These are phyloP conservation scores for Aspergillus campestris DNA, from an alignment of 495 filamentous ascomycete genomes.

Conservation along the genomic window DNA sequence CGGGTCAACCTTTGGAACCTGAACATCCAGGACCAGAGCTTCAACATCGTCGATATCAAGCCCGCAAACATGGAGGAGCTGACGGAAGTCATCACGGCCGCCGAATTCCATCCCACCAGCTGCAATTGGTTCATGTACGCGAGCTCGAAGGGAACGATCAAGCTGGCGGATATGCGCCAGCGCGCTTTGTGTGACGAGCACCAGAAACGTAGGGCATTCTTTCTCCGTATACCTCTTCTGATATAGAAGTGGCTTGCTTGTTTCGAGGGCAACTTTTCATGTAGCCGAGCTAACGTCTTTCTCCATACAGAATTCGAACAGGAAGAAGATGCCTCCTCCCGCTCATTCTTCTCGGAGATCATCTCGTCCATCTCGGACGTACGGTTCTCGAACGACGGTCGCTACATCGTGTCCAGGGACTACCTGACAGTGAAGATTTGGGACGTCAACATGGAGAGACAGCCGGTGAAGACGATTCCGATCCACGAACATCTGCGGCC, in stretches of 20 bases:
- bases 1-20: constrained; percentile 98
- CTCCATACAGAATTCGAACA: constrained; percentile 79
- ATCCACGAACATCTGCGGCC: constrained; percentile 97
- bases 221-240: background rate
- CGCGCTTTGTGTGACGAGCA: constrained; percentile 94
- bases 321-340: constrained; percentile 96
- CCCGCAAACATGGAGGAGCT: constrained; percentile 99
- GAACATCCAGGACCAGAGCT: constrained; percentile 99
- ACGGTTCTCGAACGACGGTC: constrained; percentile 89
- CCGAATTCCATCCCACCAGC: constrained; percentile 93
- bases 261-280: background rate
- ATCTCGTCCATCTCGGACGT: constrained; percentile 99
- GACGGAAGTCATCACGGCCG: constrained; percentile 96
- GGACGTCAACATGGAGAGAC: constrained; percentile 98
- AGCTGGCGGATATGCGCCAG: constrained; percentile 95
- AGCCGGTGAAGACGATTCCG: constrained; percentile 95
- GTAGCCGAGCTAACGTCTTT: constrained; percentile 4
- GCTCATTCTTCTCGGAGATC: constrained; percentile 99
- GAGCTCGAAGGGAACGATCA: constrained; percentile 98
- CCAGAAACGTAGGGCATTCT: constrained; percentile 66
- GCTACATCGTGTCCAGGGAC: constrained; percentile 95
- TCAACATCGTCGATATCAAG: constrained; percentile 99
- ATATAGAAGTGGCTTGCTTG: constrained; percentile 63
- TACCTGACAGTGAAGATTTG: constrained; percentile 99
- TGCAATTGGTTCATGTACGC: constrained; percentile 99